Base-by-base conservation (phyloP, 345 rosid genomes). In the Acer saccharum region DNA sequence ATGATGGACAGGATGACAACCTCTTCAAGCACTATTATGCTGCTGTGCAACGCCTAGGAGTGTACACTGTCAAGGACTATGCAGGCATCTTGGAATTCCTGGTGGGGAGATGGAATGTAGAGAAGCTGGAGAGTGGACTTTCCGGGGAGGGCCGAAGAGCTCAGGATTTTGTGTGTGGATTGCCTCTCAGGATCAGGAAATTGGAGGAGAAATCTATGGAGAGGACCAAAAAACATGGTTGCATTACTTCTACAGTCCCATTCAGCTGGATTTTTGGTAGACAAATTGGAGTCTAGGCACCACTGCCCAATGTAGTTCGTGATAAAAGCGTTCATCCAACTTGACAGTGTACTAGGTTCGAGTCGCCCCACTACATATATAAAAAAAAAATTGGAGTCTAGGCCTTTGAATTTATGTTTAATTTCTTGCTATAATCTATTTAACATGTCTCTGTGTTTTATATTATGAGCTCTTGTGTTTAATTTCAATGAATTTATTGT, bases 231-330 rank as follows among this genome's bases (percentile, higher is more conserved):
- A 7, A 78, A 41, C 41, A 83, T 72, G 69, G 79, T n/a, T 48
- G 57, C 18, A 5, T 29, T 17, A n/a, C 9, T 23, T n/a, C 2
- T 25, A 29, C 32, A 0, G 46, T 73, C 14, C 86, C 81, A 18
- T 83, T 85, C 79, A 85, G 88, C 39, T 85, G 86, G 88, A 67
- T 85, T 66, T 85, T 78, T 6, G 80, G 82, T 12, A 70, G 81
- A n/a, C 43, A 83, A 23, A 46, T 85, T 71, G 55, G 64, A 71
- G 77, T 85, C 10, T 82, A 69, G 48, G 44, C 44, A 29, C 27
- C 2, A 25, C 27, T 25, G 27, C 27, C 27, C 27, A 25, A 25
- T 25, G 27, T 25, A 25, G 27, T 25, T 25, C 1, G 27, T 25
- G 27, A 25, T 25, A 25, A 25, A 25, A 25, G 27, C 27, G 27